These are phyloP conservation scores for Uronychia setigera DNA, from an alignment of 73 alveolate genomes.

Conservation along the genomic window DNA sequence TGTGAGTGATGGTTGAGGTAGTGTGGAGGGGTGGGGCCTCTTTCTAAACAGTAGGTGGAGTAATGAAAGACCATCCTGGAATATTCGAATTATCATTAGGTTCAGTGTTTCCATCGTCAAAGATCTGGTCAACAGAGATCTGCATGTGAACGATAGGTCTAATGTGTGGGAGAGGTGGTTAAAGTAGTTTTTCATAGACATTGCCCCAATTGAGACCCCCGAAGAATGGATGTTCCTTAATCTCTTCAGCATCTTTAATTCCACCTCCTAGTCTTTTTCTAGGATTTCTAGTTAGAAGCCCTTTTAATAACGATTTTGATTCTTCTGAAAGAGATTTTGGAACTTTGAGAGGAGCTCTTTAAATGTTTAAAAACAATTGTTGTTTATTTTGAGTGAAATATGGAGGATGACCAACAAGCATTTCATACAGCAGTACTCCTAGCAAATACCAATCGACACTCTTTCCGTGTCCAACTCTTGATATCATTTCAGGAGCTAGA, in stretches of 20 bases:
- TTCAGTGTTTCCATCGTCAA: too few species aligned
- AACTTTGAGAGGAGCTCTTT: constrained; percentile 78
- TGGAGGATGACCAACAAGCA: constrained; percentile 95
- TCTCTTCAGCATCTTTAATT: constrained; percentile 67
- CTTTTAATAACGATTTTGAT: constrained; percentile 54
- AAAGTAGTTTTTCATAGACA: too few species aligned
- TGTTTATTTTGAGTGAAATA: constrained; percentile 78
- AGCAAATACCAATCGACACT: constrained; percentile 96
- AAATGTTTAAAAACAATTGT: constrained; percentile 82
- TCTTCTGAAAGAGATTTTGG: constrained; percentile 70
- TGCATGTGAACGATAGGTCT: too few species aligned
- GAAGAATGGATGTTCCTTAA: constrained; percentile 78
- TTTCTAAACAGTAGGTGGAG: too few species aligned
- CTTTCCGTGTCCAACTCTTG: constrained; percentile 95
- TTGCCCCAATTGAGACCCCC: constrained; percentile 75
- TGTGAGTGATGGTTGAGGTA: too few species aligned
- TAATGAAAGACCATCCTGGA: constrained; percentile 43
- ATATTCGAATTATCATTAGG: too few species aligned
- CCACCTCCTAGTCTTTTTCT: constrained; percentile 74
- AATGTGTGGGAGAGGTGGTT: too few species aligned
- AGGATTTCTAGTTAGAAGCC: constrained; percentile 66
- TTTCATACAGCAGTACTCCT: constrained; percentile 95
- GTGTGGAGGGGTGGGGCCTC: too few species aligned
- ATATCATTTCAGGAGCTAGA: constrained; percentile 97
- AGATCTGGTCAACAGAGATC: too few species aligned